phyloP scores from a whole-genome alignment of 495 filamentous ascomycete species.

The Cladorrhinum samala region DNA sequence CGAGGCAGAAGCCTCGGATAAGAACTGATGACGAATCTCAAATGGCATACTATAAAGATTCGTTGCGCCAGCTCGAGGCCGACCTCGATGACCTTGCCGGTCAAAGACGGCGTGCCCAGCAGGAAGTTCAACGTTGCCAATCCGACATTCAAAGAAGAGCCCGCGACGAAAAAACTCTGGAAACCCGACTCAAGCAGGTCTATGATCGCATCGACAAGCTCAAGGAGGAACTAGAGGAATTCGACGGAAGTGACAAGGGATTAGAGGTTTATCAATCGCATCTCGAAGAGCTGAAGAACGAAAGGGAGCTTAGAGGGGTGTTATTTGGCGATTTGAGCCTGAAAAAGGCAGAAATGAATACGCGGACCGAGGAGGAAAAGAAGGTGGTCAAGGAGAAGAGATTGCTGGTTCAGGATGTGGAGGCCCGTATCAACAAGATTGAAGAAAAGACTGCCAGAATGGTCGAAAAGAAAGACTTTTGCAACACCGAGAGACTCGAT shows the following conservation, averaged over 20 bases:
- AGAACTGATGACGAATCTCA: conserved; percentile 69
- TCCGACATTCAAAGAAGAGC: conserved; percentile 53
- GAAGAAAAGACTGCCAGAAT: conserved; percentile 50
- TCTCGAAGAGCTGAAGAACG: conserved; percentile 22
- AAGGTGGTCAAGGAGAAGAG: conserved; percentile 20
- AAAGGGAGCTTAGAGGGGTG: conserved; percentile 34
- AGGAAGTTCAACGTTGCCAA: conserved; percentile 52
- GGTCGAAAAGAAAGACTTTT: conserved; percentile 43
- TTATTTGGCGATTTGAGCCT: conserved; percentile 34
- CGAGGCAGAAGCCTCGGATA: conserved; percentile 57
- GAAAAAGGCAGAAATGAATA: conserved; percentile 35
- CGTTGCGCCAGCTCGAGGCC: conserved; percentile 35
- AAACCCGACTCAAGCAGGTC: conserved; percentile 19
- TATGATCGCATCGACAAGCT: conserved; percentile 22
- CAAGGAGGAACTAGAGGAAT: conserved; percentile 34
- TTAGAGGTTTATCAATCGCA: conserved; percentile 30
- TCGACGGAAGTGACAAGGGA: conserved; percentile 37
- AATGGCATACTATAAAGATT: conserved; percentile 46
- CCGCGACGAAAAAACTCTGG: conserved; percentile 18
- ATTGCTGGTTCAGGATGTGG: conserved; percentile 41
- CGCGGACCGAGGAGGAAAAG: conserved; percentile 24
- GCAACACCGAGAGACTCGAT: conserved; percentile 60
- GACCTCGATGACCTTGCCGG: conserved; percentile 33
- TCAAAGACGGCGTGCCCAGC: conserved; percentile 43
- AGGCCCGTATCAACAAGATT: conserved; percentile 46